A percentile compares a stretch with the other conserved stretches of the same genome.
These are phyloP conservation scores for Hypoxylon sp. DNA, from an alignment of 2,329 filamentous ascomycete genomes.

Conservation along the genomic window DNA sequence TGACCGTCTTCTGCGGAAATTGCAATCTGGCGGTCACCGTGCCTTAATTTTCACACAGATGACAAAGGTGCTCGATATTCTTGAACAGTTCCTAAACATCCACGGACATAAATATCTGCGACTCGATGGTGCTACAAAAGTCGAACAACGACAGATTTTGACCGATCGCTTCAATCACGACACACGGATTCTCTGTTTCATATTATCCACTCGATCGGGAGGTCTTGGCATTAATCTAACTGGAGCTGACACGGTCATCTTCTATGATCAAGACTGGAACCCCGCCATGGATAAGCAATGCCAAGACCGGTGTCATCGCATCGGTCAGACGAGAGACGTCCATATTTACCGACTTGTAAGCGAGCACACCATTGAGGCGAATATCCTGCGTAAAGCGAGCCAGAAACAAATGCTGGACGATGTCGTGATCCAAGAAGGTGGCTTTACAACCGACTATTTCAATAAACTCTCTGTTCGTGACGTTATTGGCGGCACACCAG, in stretches of 20 bases:
- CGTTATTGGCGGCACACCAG: constrained; percentile 73
- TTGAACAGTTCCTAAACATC: constrained; percentile 98
- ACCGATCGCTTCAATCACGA: constrained; percentile 98
- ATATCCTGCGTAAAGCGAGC: constrained; percentile 95
- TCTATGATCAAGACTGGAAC: constrained; percentile 99
- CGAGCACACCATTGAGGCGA: constrained; percentile 96
- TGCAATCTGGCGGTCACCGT: constrained; percentile 92
- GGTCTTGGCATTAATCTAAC: constrained; percentile 97
- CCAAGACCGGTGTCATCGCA: constrained; percentile 96
- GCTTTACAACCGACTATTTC: constrained; percentile 97
- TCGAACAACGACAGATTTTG: constrained; percentile 94
- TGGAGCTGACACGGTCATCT: constrained; percentile 97
- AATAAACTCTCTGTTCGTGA: constrained; percentile 81
- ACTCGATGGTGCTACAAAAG: constrained; percentile 94
- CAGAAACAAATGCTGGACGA: constrained; percentile 99
- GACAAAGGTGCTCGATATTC: constrained; percentile 97
- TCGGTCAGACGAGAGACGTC: constrained; percentile 96
- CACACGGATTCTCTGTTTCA: constrained; percentile 92
- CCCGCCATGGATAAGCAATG: constrained; percentile 99
- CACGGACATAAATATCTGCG: constrained; percentile 97
- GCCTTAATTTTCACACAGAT: constrained; percentile 99
- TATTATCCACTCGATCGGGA: constrained; percentile 93
- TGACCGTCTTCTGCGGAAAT: constrained; percentile 85
- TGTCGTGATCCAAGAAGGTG: constrained; percentile 97
- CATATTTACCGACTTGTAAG: constrained; percentile 97